Conservation (phyloP, 352 stramenopile genomes). For the Phytophthora quininea region DNA sequence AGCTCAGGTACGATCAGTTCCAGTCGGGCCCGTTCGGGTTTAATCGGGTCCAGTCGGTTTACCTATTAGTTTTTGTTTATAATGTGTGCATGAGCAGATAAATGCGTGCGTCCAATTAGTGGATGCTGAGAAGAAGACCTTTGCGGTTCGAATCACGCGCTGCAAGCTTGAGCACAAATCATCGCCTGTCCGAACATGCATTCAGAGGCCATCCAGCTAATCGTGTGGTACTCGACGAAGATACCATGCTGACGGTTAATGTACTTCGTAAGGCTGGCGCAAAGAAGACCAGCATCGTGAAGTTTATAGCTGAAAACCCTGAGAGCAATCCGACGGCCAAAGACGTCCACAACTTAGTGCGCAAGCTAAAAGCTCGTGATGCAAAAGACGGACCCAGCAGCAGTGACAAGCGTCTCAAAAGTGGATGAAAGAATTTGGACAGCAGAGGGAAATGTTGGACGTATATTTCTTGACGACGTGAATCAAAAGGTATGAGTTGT, state of each 20-base stretch:
- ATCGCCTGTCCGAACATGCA: neutral
- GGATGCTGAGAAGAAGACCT: neutral
- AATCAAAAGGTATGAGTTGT: conserved; percentile 1
- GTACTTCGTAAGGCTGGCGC: conserved; percentile 4
- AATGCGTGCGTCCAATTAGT: conserved; percentile 6
- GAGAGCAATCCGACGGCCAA: neutral
- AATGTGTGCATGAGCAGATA: conserved; percentile 4
- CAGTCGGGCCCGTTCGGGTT: neutral
- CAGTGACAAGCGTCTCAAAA: conserved; percentile 3
- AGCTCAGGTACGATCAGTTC: conserved; percentile 2
- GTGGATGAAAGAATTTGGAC: conserved; percentile 7
- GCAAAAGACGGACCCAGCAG: neutral
- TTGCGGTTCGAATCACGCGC: conserved; percentile 3
- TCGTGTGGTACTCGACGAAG: neutral
- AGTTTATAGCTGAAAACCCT: conserved; percentile 3
- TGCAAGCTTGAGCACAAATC: conserved; percentile 2
- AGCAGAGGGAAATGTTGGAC: conserved; percentile 1
- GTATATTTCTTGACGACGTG: conserved; percentile 5
- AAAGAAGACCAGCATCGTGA: conserved; percentile 2
- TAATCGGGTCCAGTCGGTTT: too few species aligned
- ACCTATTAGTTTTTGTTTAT: too few species aligned
- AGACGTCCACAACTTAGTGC: conserved; percentile 5
- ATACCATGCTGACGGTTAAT: conserved; percentile 3
- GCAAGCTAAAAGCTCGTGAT: neutral
- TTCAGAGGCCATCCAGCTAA: conserved; percentile 4